phyloP scores from a whole-genome alignment of 2,329 filamentous ascomycete species.

The Botrytis elliptica region DNA sequence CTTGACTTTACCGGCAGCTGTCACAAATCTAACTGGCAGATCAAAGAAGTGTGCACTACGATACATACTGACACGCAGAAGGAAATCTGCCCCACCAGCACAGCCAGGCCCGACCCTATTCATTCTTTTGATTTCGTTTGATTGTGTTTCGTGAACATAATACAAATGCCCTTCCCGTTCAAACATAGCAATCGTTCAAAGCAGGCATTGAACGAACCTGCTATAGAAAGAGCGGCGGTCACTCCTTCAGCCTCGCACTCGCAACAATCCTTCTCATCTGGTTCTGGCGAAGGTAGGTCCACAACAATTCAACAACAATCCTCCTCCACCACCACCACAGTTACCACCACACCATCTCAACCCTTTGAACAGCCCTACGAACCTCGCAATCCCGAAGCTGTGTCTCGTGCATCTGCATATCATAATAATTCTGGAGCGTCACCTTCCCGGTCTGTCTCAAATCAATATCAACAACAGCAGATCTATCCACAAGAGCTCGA shows the following conservation, averaged over 20 bases:
- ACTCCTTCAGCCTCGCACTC: conserved; percentile 23
- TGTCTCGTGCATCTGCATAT: conserved; percentile 31
- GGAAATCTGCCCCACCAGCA: conserved; percentile 21
- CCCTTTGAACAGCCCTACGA: conserved; percentile 25
- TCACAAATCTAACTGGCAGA: conserved; percentile 17
- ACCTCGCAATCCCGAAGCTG: conserved; percentile 29
- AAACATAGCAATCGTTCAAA: conserved; percentile 40
- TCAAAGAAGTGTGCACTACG: conserved; percentile 5
- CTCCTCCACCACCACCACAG: conserved; percentile 10
- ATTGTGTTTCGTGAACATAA: conserved; percentile 21
- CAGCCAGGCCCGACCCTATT: conserved; percentile 21
- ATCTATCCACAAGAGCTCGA: conserved; percentile 30
- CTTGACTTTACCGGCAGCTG: conserved; percentile 16
- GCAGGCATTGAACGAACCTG: conserved; percentile 36
- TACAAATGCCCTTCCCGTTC: conserved; percentile 39
- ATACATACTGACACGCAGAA: conserved; percentile 6
- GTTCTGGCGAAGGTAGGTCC: conserved; percentile 25
- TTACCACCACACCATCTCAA: conserved; percentile 23
- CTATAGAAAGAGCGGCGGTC: conserved; percentile 23
- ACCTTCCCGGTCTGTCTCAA: conserved; percentile 30
- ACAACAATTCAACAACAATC: conserved; percentile 25
- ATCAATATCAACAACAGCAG: conserved; percentile 33
- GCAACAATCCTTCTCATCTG: conserved; percentile 22
- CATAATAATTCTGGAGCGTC: conserved; percentile 28
- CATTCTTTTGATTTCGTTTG: conserved; percentile 8